Percentiles rank a stretch among this genome's conserved stretches.
Conservation (phyloP, 2,329 filamentous ascomycete genomes). For the Pseudofabraea citricarpa region DNA sequence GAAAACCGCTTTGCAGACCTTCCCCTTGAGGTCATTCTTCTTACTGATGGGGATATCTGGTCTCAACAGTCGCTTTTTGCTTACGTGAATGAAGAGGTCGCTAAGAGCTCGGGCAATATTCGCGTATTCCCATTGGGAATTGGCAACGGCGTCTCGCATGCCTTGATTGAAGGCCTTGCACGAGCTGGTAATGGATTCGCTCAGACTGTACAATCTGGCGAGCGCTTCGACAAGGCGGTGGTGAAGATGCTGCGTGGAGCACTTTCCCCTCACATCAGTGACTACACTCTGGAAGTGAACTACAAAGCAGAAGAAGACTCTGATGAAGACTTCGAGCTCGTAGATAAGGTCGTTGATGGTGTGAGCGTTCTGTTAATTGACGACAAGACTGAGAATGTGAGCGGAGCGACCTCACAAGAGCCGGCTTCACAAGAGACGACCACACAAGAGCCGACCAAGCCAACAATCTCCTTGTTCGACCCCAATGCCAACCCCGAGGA, state of each 20-base stretch:
- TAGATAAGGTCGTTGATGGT: constrained; percentile 52
- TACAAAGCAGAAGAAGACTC: constrained; percentile 44
- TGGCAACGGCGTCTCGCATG: constrained; percentile 43
- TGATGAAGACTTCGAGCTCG: constrained; percentile 55
- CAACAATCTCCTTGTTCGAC: constrained; percentile 54
- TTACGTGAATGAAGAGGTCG: constrained; percentile 38
- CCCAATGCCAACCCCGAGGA: constrained; percentile 27
- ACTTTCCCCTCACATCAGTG: constrained; percentile 58
- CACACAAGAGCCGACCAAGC: background rate
- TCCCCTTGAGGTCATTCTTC: constrained; percentile 47
- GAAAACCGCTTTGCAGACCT: constrained; percentile 37
- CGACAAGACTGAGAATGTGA: constrained; percentile 20
- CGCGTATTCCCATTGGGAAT: constrained; percentile 53
- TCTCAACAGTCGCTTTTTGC: constrained; percentile 36
- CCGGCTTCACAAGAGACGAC: background rate
- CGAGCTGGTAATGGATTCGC: constrained; percentile 51
- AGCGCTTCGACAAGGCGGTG: constrained; percentile 65
- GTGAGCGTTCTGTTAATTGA: constrained; percentile 31
- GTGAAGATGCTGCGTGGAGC: constrained; percentile 71
- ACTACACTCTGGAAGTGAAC: constrained; percentile 60
- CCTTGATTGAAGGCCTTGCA: constrained; percentile 50
- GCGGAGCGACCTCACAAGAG: background rate
- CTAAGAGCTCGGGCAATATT: constrained; percentile 36
- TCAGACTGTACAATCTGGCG: constrained; percentile 56
- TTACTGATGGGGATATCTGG: constrained; percentile 55